Base-by-base conservation (phyloP, 805 yeast genomes). In the Ogataea thermomethanolica region DNA sequence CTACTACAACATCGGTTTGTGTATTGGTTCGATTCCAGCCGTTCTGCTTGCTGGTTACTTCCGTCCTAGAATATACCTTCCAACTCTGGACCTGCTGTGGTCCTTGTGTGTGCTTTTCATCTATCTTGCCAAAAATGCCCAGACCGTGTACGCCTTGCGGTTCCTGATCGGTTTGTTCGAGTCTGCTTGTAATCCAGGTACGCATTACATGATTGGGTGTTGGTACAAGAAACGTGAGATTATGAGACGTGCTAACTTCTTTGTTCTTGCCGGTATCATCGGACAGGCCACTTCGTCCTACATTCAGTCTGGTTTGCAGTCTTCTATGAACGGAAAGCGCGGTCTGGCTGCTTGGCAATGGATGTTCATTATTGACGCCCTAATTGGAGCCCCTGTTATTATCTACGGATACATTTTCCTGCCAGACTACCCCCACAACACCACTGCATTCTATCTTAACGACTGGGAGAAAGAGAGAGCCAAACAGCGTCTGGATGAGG, bases 301-400 rank as follows among this genome's bases (percentile, higher is more conserved):
- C 44, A 63, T 82, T 29, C 81, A 80, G 50, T 76, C 81, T 12
- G 74, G 80, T 8, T 69, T 79, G 22, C 71, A 64, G 41, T 51
- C 67, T 15, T 49, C 60, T 28, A 54, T 82, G 48, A 61, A 69
- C 38, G 85, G 82, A 23, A 63, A 55, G 8, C 53, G 58, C 33
- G 86, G 86, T 0, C 61, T 75, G 9, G 69, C 70, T 7, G 79
- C 85, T 9, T 83, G 88, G 88, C 69, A 80, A 65, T 83, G 88
- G 88, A 76, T 79, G 55, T 82, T 79, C 53, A 75, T 83, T 33
- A 69, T 83, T 45, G 86, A 81, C 55, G 81, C 81, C 9, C 52
- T 76, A 34, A 70, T 83, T 35, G 76, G 83, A 5, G 52, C 81
- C 21, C 76, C 69, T 2, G 73, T 82, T 26, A 84, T 81, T 5